Percentiles rank a stretch among this genome's conserved stretches.
These are phyloP conservation scores for Penicillium odoratum DNA, from an alignment of 495 filamentous ascomycete species.

Conservation along the genomic window DNA sequence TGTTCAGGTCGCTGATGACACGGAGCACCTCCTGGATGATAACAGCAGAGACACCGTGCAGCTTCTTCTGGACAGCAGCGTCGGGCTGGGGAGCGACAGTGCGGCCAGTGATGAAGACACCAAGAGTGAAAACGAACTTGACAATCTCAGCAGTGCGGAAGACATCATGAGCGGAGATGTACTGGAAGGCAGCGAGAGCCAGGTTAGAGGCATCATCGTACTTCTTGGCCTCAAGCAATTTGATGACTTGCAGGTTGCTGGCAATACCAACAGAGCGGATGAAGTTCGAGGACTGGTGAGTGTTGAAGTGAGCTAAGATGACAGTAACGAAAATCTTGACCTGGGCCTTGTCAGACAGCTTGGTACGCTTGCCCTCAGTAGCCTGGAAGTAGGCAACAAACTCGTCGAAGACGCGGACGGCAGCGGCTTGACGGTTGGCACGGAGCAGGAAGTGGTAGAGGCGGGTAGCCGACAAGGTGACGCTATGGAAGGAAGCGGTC, in stretches of 20 bases:
- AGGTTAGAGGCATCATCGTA: conserved; percentile 32
- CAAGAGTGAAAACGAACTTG: conserved; percentile 34
- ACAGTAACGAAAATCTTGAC: conserved; percentile 31
- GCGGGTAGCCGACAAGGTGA: conserved; percentile 28
- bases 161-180: conserved; percentile 30
- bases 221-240: conserved; percentile 27
- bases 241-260: conserved; percentile 29
- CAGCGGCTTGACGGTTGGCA: conserved; percentile 23
- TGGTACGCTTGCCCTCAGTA: conserved; percentile 33
- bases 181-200: conserved; percentile 32
- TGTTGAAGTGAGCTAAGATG: conserved; percentile 32
- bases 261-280: conserved; percentile 41
- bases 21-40: conserved; percentile 29
- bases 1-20: conserved; percentile 28
- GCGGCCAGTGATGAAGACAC: conserved; percentile 29
- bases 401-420: conserved; percentile 25
- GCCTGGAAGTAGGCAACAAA: conserved; percentile 31
- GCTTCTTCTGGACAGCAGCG: conserved; percentile 22
- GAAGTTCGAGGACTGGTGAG: conserved; percentile 35
- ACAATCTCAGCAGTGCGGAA: conserved; percentile 27
- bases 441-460: conserved; percentile 34
- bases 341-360: conserved; percentile 25
- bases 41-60: conserved; percentile 17
- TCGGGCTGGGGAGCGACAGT: conserved; percentile 18
- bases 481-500: conserved; percentile 29